Percentiles rank a stretch among this genome's conserved stretches.
These are phyloP conservation scores for Phalaenopsis aphrodite DNA, from an alignment of 106 monocot genomes.

Conservation along the genomic window DNA sequence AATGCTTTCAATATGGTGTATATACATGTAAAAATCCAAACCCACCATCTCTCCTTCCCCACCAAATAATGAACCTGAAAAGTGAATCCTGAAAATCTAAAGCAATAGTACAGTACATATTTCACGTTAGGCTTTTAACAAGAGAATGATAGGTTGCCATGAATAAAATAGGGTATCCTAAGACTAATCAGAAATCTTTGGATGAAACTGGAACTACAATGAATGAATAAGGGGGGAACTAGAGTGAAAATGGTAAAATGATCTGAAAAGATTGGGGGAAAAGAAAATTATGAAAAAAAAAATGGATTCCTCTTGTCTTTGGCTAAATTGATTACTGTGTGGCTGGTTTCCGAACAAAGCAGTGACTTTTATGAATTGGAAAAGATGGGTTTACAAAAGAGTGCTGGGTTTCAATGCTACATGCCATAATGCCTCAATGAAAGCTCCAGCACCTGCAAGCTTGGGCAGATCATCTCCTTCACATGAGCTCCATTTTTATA, in stretches of 20 bases:
- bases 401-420: slow-evolving; percentile 1
- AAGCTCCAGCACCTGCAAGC: slow-evolving; percentile 33
- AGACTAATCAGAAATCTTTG: neutral
- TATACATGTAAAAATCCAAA: slow-evolving; percentile 15
- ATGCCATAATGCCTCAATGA: slow-evolving; percentile 43
- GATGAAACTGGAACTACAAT: slow-evolving; percentile 3
- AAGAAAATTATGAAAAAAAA: neutral
- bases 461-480: slow-evolving; percentile 72
- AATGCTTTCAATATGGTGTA: slow-evolving; percentile 3
- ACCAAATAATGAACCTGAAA: neutral
- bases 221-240: neutral
- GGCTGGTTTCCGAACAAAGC: neutral
- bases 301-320: slow-evolving; percentile 2
- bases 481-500: slow-evolving; percentile 41
- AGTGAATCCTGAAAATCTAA: neutral
- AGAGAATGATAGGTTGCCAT: slow-evolving; percentile 1
- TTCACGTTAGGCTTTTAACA: neutral
- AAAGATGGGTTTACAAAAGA: neutral
- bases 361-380: neutral
- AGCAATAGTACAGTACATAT: neutral
- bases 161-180: neutral
- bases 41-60: neutral
- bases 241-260: neutral
- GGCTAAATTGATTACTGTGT: slow-evolving; percentile 1
- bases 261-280: neutral